These are phyloP conservation scores for Solanum hybrid DNA, from an alignment of 305 asterid genomes.

Conservation along the genomic window DNA sequence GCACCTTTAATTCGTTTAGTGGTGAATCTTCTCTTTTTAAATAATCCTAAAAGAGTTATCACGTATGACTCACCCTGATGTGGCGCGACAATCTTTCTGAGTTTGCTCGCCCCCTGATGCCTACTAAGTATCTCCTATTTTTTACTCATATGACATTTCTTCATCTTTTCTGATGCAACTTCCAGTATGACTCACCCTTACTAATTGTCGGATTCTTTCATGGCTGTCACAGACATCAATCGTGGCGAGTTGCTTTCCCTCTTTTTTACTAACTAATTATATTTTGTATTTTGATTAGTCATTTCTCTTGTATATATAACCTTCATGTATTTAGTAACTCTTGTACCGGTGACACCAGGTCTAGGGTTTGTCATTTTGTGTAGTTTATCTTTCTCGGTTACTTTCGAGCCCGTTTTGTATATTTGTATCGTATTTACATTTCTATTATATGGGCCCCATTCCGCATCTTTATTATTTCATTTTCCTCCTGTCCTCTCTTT, in stretches of 20 bases:
- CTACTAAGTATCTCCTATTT: neutral
- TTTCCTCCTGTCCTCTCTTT: neutral
- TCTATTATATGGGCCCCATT: neutral
- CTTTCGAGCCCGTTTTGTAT: neutral
- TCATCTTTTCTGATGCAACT: neutral
- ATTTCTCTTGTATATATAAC: neutral
- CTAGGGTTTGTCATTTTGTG: neutral
- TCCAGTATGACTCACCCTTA: neutral
- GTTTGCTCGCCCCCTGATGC: neutral
- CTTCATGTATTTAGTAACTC: neutral
- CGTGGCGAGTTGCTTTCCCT: neutral
- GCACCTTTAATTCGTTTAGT: neutral
- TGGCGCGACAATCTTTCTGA: neutral
- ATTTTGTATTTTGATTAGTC: neutral
- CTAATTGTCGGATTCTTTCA: neutral
- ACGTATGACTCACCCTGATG: too few relatives aligned
- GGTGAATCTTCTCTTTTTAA: neutral
- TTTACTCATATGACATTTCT: neutral
- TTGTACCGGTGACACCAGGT: neutral
- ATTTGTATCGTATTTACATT: neutral
- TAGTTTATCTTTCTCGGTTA: neutral
- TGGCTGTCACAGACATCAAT: neutral
- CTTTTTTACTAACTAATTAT: neutral
- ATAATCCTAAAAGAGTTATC: neutral
- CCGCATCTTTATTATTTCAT: neutral